Evolutionary conservation across 2,329 filamentous ascomycete species (phyloP).

Genomic region (Colletotrichum agaves): DNA sequence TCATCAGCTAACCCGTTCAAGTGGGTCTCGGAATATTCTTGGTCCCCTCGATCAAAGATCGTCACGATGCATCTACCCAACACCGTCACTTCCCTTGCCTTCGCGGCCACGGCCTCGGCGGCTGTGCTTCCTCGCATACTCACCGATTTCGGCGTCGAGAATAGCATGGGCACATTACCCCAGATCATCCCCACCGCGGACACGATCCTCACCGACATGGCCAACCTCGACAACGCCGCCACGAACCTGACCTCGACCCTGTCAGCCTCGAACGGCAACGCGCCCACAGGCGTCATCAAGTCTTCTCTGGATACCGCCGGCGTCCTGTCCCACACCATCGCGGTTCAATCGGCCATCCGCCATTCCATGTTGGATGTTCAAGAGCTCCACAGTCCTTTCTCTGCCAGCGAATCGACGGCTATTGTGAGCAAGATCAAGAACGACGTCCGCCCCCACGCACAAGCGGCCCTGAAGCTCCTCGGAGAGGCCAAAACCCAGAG

Average conservation of each 20-base stretch:
- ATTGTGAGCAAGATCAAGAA: slow-evolving; percentile 6
- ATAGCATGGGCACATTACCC: neutral
- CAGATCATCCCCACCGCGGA: neutral
- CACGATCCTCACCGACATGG: neutral
- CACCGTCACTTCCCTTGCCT: neutral
- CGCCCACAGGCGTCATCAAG: neutral
- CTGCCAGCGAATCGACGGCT: neutral
- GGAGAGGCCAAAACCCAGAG: neutral
- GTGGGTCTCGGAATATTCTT: too few species aligned
- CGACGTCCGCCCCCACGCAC: neutral
- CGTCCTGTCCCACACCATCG: slow-evolving; percentile 6
- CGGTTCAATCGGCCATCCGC: neutral
- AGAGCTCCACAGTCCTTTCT: neutral
- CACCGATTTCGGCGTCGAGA: neutral
- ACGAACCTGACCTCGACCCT: neutral
- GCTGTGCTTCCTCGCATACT: neutral
- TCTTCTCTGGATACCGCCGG: neutral
- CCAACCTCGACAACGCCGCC: neutral
- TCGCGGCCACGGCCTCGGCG: neutral
- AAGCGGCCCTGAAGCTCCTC: neutral
- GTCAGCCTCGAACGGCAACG: neutral
- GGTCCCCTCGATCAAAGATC: neutral
- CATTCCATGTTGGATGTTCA: slow-evolving; percentile 6
- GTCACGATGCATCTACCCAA: neutral
- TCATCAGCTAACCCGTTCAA: neutral